These are phyloP conservation scores for Talaromyces verruculosus DNA, from an alignment of 2,329 filamentous ascomycete genomes.

Conservation along the genomic window DNA sequence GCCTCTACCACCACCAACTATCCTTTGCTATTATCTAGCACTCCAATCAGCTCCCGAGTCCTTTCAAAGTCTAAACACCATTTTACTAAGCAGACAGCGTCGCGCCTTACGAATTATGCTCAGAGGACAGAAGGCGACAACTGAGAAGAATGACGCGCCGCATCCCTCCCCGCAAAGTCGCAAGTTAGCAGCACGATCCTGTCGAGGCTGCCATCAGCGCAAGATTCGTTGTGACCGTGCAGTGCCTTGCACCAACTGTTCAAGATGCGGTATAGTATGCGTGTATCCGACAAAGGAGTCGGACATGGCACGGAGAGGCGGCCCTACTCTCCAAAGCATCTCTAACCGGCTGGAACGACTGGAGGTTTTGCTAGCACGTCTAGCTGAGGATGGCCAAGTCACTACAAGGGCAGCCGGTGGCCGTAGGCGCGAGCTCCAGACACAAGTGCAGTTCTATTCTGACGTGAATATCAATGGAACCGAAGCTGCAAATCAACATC, in stretches of 20 bases:
- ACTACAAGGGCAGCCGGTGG: constrained; percentile 2
- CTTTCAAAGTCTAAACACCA: background rate
- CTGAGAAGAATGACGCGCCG: background rate
- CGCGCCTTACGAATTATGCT: background rate
- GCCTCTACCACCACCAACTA: background rate
- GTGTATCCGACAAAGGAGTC: constrained; percentile 24
- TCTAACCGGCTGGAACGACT: constrained; percentile 21
- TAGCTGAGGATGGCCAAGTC: constrained; percentile 10
- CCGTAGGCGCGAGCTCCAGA: background rate
- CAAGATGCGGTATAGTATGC: constrained; percentile 20
- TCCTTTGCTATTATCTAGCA: background rate
- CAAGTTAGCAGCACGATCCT: constrained; percentile 22
- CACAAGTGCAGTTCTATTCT: background rate
- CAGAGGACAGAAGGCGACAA: background rate
- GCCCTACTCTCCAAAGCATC: constrained; percentile 24
- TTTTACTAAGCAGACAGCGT: background rate
- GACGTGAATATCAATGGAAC: constrained; percentile 3
- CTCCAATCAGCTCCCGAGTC: background rate
- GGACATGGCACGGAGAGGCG: constrained; percentile 19
- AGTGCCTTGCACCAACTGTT: constrained; percentile 31
- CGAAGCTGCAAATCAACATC: background rate
- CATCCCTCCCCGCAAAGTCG: constrained; percentile 9
- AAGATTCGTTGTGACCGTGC: constrained; percentile 33
- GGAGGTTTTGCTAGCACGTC: constrained; percentile 20
- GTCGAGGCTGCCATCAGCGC: constrained; percentile 29